These are phyloP conservation scores for Gossypium arboreum DNA, from an alignment of 345 rosid species.

Conservation along the genomic window DNA sequence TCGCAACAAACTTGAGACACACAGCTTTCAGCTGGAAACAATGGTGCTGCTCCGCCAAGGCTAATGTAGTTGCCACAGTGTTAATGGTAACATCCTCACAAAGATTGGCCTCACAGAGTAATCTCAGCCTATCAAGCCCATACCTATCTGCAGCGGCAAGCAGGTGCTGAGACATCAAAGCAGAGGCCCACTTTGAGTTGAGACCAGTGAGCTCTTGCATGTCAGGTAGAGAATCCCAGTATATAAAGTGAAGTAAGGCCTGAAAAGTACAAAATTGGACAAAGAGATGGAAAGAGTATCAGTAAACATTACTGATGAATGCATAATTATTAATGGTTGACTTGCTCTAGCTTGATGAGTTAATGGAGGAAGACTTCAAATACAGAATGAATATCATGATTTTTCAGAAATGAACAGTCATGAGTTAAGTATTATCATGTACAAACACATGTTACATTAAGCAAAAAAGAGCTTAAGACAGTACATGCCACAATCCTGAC, in stretches of 20 bases:
- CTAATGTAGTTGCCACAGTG: slow-evolving; percentile 61
- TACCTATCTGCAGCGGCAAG: slow-evolving; percentile 71
- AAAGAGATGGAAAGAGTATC: not conserved
- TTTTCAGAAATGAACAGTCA: not conserved
- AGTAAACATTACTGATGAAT: not conserved
- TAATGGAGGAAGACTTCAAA: not conserved
- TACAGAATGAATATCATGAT: not conserved
- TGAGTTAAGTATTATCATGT: not conserved
- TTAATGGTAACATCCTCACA: slow-evolving; percentile 57
- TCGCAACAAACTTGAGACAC: slow-evolving; percentile 55
- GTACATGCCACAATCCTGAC: not conserved
- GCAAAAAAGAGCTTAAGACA: not conserved
- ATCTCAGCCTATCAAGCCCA: slow-evolving; percentile 54
- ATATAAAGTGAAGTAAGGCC: slow-evolving; percentile 62
- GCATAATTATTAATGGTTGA: not conserved
- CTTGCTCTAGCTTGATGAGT: not conserved
- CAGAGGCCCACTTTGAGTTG: slow-evolving; percentile 54
- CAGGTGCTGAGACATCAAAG: slow-evolving; percentile 67
- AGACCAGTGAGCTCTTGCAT: slow-evolving; percentile 57
- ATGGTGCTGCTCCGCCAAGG: slow-evolving; percentile 71
- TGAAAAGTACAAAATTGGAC: slow-evolving; percentile 22
- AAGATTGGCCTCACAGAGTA: slow-evolving; percentile 48
- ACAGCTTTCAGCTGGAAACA: slow-evolving; percentile 58
- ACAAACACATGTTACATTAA: not conserved
- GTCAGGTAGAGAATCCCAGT: slow-evolving; percentile 58